Percentiles rank a stretch among this genome's conserved stretches.
Evolutionary conservation across 768 basidiomycete species (phyloP).

Genomic region (Calocybe cyanea): DNA sequence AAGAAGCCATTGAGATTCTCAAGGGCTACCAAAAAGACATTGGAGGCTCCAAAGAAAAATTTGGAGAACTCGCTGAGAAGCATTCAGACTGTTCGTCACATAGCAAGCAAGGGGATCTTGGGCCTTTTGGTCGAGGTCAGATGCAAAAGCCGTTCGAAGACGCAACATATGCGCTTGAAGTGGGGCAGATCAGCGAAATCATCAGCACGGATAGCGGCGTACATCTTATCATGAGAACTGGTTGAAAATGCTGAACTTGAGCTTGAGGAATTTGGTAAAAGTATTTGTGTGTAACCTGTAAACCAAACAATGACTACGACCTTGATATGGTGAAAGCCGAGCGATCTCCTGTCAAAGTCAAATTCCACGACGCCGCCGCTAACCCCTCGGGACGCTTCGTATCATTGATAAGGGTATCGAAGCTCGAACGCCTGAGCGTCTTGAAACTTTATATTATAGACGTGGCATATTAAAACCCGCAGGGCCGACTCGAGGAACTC

Average conservation of each 20-base stretch:
- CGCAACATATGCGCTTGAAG: conserved; percentile 66
- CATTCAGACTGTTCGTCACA: conserved; percentile 93
- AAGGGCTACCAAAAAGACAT: conserved; percentile 61
- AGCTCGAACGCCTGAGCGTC: too few species aligned
- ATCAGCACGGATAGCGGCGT: conserved; percentile 93
- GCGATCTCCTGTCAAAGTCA: too few species aligned
- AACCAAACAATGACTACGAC: conserved; percentile 1
- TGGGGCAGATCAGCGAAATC: conserved; percentile 76
- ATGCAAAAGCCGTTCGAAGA: conserved; percentile 99
- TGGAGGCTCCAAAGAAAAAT: conserved; percentile 51
- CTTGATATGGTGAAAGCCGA: too few species aligned
- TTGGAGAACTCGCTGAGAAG: conserved; percentile 67
- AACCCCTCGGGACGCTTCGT: too few species aligned
- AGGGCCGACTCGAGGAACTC: too few species aligned
- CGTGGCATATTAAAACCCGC: too few species aligned
- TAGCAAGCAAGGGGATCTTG: conserved; percentile 79
- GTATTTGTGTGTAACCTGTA: not conserved
- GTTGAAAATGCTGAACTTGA: conserved; percentile 32
- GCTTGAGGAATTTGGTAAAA: not conserved
- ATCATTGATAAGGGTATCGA: too few species aligned
- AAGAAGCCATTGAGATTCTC: conserved; percentile 85
- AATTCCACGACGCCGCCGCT: too few species aligned
- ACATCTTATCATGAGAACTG: conserved; percentile 88
- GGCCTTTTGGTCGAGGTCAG: conserved; percentile 77
- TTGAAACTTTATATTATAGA: too few species aligned